Conservation (phyloP, 2,329 filamentous ascomycete species). For the Chalaropsis thielavioides region DNA sequence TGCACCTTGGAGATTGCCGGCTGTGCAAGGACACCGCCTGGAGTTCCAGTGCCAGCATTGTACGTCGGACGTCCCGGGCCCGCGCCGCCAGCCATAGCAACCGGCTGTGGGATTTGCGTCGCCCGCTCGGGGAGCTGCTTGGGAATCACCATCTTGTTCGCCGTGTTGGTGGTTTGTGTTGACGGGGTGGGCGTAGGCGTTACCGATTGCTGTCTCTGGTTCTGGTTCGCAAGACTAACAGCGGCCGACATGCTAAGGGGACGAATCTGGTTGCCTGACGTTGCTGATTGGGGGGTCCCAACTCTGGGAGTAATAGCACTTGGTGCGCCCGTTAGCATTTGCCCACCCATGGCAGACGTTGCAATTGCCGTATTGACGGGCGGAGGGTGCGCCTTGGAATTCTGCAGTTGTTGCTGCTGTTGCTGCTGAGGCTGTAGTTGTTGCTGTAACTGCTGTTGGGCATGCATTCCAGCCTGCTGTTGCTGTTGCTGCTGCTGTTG, state of each 20-base stretch:
- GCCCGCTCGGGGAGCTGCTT: slow-evolving; percentile 59
- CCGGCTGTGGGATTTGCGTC: slow-evolving; percentile 56
- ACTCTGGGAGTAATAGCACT: slow-evolving; percentile 35
- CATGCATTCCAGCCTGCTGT: background rate
- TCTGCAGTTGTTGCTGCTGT: slow-evolving; percentile 21
- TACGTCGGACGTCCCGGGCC: slow-evolving; percentile 65
- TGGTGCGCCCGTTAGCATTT: slow-evolving; percentile 33
- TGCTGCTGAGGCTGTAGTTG: slow-evolving; percentile 20
- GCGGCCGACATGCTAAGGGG: slow-evolving; percentile 37
- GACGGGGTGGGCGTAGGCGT: slow-evolving; percentile 26
- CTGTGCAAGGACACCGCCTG: slow-evolving; percentile 73
- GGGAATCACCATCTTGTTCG: slow-evolving; percentile 61
- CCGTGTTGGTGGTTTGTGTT: slow-evolving; percentile 31
- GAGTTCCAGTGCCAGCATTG: slow-evolving; percentile 59
- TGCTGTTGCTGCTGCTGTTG: slow-evolving; percentile 20
- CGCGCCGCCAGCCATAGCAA: slow-evolving; percentile 49
- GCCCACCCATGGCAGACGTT: slow-evolving; percentile 27
- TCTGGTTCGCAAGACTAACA: slow-evolving; percentile 35
- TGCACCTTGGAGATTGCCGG: slow-evolving; percentile 72
- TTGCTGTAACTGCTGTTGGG: slow-evolving; percentile 19
- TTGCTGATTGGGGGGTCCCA: slow-evolving; percentile 35
- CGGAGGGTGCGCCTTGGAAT: slow-evolving; percentile 28
- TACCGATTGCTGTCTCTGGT: slow-evolving; percentile 21
- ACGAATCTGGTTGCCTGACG: slow-evolving; percentile 25
- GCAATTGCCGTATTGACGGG: slow-evolving; percentile 35